These are phyloP conservation scores for Cercis canadensis DNA, from an alignment of 306 rosid genomes.

Conservation along the genomic window DNA sequence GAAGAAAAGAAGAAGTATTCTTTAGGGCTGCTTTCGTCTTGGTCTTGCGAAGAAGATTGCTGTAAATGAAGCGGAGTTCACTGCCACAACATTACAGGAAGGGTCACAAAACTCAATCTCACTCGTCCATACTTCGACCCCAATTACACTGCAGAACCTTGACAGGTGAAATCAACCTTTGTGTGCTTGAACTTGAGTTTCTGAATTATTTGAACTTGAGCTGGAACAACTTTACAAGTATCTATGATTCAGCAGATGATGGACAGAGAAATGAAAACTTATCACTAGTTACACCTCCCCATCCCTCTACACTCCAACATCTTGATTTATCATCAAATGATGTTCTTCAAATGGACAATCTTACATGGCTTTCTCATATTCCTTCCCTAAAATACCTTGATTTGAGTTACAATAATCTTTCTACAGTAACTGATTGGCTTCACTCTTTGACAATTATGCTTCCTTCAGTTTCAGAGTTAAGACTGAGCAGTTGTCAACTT, in stretches of 20 bases:
- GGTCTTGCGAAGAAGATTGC: background rate
- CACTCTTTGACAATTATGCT: too few relatives aligned
- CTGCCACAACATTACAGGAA: background rate
- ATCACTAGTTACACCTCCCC: background rate
- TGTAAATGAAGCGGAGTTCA: background rate
- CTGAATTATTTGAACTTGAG: background rate
- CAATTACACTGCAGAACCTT: background rate
- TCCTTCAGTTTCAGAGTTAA: too few relatives aligned
- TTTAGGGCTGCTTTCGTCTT: background rate
- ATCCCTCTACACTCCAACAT: background rate
- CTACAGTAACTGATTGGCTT: too few relatives aligned
- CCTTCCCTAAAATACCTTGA: too few relatives aligned
- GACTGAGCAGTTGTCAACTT: too few relatives aligned
- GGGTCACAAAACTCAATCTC: background rate
- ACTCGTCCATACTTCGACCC: too few relatives aligned
- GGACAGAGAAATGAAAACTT: too few relatives aligned
- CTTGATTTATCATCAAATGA: too few relatives aligned
- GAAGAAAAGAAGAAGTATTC: too few relatives aligned
- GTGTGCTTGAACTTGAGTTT: background rate
- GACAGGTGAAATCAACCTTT: background rate
- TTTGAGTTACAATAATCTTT: too few relatives aligned
- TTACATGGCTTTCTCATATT: background rate
- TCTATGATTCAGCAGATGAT: background rate
- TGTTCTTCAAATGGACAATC: background rate
- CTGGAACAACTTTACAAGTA: background rate